These are phyloP conservation scores for Sporothrix humicola DNA, from an alignment of 2,329 filamentous ascomycete species.

Conservation along the genomic window DNA sequence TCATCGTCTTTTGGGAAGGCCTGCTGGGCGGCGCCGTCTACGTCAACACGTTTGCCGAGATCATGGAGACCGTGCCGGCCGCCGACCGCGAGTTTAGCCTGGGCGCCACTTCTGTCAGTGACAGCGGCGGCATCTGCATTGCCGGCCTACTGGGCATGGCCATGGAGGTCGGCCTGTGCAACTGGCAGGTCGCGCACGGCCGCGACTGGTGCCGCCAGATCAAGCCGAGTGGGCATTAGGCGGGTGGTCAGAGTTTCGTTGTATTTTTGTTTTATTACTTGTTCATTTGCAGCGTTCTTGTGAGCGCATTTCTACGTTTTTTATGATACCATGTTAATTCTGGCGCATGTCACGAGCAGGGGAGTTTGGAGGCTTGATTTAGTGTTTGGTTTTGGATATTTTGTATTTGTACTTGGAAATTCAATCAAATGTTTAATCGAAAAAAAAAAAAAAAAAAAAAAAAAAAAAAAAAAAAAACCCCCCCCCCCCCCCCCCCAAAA, in stretches of 20 bases:
- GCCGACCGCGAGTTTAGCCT: conserved; percentile 90
- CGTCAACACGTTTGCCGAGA: conserved; percentile 94
- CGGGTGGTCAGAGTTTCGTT: no score
- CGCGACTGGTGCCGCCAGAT: conserved; percentile 73
- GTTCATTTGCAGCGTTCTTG: neutral
- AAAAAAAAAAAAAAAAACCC: no score
- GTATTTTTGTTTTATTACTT: neutral
- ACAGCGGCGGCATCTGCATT: conserved; percentile 87
- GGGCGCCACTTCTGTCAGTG: conserved; percentile 87
- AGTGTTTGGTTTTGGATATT: neutral
- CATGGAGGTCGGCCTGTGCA: conserved; percentile 80
- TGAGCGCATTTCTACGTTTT: neutral
- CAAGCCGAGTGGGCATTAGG: conserved; percentile 46
- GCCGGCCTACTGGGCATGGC: conserved; percentile 83
- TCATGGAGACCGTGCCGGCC: conserved; percentile 78
- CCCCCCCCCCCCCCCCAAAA: no score
- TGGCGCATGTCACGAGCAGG: conserved; percentile 1
- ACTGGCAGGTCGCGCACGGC: conserved; percentile 82
- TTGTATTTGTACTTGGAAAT: conserved; percentile 6
- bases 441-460: no score
- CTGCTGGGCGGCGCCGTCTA: conserved; percentile 90
- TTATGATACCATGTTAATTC: neutral
- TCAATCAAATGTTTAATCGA: neutral
- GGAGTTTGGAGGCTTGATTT: neutral
- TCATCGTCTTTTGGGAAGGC: conserved; percentile 92